Percentiles rank a stretch among this genome's conserved stretches.
Evolutionary conservation across 345 rosid species (phyloP).

Genomic region (Luvunga scandens): DNA sequence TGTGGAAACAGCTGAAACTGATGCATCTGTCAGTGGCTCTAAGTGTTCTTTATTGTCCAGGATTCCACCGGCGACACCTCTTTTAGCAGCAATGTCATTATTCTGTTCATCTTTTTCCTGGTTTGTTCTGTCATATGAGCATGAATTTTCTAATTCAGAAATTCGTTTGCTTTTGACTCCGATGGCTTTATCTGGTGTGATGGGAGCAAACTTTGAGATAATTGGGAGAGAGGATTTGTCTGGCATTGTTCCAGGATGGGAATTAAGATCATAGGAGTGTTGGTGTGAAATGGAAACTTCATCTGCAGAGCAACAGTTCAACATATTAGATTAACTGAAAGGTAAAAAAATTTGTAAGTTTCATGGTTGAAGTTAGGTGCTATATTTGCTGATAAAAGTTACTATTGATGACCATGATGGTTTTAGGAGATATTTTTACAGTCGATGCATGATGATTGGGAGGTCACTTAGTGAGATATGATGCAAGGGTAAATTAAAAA

Average conservation of each 20-base stretch:
- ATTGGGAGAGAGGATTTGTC: slow-evolving; percentile 17
- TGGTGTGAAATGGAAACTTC: slow-evolving; percentile 10
- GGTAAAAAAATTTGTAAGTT: background rate
- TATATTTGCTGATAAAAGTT: background rate
- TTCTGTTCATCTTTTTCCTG: slow-evolving; percentile 21
- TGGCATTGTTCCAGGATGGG: slow-evolving; percentile 18
- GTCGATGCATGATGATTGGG: background rate
- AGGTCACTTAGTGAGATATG: background rate
- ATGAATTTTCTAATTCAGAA: slow-evolving; percentile 17
- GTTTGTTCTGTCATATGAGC: slow-evolving; percentile 14
- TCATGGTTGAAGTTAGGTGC: background rate
- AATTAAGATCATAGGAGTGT: slow-evolving; percentile 31
- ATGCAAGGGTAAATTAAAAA: background rate
- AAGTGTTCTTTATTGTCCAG: slow-evolving; percentile 20
- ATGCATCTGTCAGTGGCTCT: slow-evolving; percentile 27
- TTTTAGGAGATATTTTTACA: background rate
- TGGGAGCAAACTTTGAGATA: slow-evolving; percentile 37
- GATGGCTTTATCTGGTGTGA: slow-evolving; percentile 52
- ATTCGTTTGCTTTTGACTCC: slow-evolving; percentile 15
- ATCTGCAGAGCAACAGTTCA: slow-evolving; percentile 25
- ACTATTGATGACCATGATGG: background rate
- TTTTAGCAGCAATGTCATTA: slow-evolving; percentile 15
- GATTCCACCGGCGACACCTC: slow-evolving; percentile 11
- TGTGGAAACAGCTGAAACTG: slow-evolving; percentile 21
- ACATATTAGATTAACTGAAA: slow-evolving; percentile 4